Conservation (phyloP, 306 rosid genomes). For the Clitoria ternatea region DNA sequence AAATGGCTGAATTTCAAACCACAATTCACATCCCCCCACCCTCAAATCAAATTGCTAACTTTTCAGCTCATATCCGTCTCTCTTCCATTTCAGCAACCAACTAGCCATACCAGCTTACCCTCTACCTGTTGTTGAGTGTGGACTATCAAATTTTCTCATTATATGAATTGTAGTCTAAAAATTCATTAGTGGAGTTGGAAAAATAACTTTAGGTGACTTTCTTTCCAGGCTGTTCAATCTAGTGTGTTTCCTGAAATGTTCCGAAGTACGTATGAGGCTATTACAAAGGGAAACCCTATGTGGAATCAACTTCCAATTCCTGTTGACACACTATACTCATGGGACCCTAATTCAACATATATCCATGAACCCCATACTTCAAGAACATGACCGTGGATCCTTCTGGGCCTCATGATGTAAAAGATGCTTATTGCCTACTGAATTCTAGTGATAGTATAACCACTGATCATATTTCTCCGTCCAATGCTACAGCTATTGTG, state of each 20-base stretch:
- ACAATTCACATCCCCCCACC: neutral
- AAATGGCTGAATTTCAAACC: neutral
- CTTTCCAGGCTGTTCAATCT: conserved; percentile 77
- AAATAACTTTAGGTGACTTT: conserved; percentile 27
- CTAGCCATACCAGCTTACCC: neutral
- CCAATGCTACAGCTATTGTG: no score
- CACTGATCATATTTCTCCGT: conserved; percentile 97
- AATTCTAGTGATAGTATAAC: conserved; percentile 92
- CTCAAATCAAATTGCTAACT: no score
- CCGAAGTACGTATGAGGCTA: conserved; percentile 71
- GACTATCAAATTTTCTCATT: neutral
- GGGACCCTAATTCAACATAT: conserved; percentile 88
- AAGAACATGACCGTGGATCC: conserved; percentile 84
- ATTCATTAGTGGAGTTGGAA: neutral
- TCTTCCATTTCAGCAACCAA: neutral
- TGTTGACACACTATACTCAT: conserved; percentile 56
- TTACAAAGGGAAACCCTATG: conserved; percentile 81
- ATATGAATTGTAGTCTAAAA: conserved; percentile 1
- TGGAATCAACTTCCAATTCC: conserved; percentile 78
- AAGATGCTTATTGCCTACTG: conserved; percentile 86
- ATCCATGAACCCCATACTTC: conserved; percentile 97
- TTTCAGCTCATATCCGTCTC: neutral
- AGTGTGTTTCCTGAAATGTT: conserved; percentile 84
- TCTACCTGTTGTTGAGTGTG: neutral
- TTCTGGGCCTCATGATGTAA: conserved; percentile 78